Percentiles rank a stretch among this genome's conserved stretches.
These are phyloP conservation scores for Botrytis medusae DNA, from an alignment of 2,329 filamentous ascomycete genomes.

Conservation along the genomic window DNA sequence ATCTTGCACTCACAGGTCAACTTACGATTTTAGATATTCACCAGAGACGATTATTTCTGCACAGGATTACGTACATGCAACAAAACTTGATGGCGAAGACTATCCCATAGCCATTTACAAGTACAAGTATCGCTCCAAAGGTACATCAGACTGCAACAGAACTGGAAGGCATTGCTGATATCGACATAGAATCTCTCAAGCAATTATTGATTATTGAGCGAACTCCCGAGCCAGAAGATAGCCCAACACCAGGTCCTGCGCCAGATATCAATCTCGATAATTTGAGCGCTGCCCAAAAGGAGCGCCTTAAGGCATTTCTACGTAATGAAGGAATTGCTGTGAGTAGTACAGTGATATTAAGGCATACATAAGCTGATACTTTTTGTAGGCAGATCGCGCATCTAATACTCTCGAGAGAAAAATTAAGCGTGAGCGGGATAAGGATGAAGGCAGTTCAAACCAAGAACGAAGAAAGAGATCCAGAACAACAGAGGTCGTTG, in stretches of 20 bases:
- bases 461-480: neutral
- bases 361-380: neutral
- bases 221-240: conserved; percentile 8
- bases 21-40: neutral
- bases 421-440: conserved; percentile 12
- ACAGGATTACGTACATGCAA: accelerated
- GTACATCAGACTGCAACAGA: neutral
- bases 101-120: conserved; percentile 18
- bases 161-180: neutral
- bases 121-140: conserved; percentile 16
- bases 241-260: neutral
- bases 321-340: conserved; percentile 12
- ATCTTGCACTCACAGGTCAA: neutral
- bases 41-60: neutral
- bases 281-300: neutral
- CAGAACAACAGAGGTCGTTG: neutral
- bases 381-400: neutral
- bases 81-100: neutral
- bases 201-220: conserved; percentile 18
- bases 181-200: conserved; percentile 13
- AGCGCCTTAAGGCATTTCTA: conserved; percentile 12
- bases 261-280: neutral
- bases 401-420: conserved; percentile 2
- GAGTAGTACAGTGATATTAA: neutral
- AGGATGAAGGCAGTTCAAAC: neutral